Percentiles rank a stretch among this genome's conserved stretches.
Evolutionary conservation across 208 protist genomes (phyloP).

Genomic region (Trypanosoma rangeli): DNA sequence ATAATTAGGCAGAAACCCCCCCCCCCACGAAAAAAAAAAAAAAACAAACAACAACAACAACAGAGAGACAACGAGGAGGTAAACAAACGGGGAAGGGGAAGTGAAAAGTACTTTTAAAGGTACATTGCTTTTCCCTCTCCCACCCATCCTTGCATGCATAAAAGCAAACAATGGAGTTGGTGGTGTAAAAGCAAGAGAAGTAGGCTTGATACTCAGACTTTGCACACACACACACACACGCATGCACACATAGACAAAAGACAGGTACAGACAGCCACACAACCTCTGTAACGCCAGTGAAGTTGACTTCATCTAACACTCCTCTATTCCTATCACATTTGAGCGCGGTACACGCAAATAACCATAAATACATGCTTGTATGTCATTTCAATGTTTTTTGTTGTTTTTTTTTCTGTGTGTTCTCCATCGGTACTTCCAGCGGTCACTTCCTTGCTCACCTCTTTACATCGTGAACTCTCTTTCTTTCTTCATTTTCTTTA

Average conservation of each 20-base stretch:
- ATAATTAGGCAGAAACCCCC: not conserved
- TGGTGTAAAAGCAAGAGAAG: not conserved
- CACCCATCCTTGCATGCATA: too few species aligned
- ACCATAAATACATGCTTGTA: too few species aligned
- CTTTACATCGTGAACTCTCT: not conserved
- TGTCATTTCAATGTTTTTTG: not conserved
- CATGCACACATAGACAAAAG: not conserved
- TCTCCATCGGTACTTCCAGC: not conserved
- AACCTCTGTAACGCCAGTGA: not conserved
- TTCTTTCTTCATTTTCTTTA: not conserved
- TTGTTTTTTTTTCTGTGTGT: not conserved
- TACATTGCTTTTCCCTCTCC: too few species aligned
- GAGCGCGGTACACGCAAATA: too few species aligned
- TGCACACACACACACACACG: not conserved
- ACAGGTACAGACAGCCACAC: not conserved
- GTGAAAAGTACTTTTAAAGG: too few species aligned
- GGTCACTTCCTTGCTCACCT: not conserved
- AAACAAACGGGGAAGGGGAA: not conserved
- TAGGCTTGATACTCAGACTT: not conserved
- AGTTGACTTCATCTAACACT: not conserved
- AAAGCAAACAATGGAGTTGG: too few species aligned
- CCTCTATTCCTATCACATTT: not conserved
- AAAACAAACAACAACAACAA: conserved; percentile 16
- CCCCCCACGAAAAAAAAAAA: not conserved
- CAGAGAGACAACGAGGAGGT: not conserved